These are phyloP conservation scores for Parastagonospora nodorum DNA, from an alignment of 2,329 filamentous ascomycete genomes.

Conservation along the genomic window DNA sequence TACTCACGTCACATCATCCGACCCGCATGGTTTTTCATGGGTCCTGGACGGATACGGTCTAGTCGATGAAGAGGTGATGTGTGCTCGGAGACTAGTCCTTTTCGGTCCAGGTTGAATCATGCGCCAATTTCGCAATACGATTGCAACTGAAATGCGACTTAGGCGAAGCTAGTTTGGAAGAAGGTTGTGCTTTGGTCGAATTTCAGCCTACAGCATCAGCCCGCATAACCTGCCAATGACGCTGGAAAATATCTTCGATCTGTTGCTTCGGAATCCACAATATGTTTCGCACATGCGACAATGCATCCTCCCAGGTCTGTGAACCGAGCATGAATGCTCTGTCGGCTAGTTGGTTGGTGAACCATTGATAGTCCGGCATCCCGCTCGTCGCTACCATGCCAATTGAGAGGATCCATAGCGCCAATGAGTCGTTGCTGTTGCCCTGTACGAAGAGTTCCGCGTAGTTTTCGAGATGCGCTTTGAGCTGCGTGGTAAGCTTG, in stretches of 20 bases:
- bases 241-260: slow-evolving; percentile 4
- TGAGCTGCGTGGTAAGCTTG: slow-evolving; percentile 13
- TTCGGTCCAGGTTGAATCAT: too few species aligned
- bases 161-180: too few species aligned
- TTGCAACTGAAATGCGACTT: too few species aligned
- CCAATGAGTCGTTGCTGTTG: slow-evolving; percentile 4
- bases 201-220: neutral
- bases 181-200: neutral
- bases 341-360: slow-evolving; percentile 6
- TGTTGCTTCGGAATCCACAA: slow-evolving; percentile 16
- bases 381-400: slow-evolving; percentile 18
- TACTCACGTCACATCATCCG: too few species aligned
- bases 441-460: too few species aligned
- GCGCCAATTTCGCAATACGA: too few species aligned
- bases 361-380: slow-evolving; percentile 16
- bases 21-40: too few species aligned
- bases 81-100: too few species aligned
- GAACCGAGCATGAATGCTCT: slow-evolving; percentile 1
- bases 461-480: slow-evolving; percentile 8
- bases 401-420: slow-evolving; percentile 21
- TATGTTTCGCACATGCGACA: slow-evolving; percentile 4
- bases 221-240: slow-evolving; percentile 14
- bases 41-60: too few species aligned
- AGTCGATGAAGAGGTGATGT: too few species aligned
- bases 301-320: slow-evolving; percentile 9